phyloP scores from a whole-genome alignment of 257 asterid genomes.

The Fraxinus excelsior region DNA sequence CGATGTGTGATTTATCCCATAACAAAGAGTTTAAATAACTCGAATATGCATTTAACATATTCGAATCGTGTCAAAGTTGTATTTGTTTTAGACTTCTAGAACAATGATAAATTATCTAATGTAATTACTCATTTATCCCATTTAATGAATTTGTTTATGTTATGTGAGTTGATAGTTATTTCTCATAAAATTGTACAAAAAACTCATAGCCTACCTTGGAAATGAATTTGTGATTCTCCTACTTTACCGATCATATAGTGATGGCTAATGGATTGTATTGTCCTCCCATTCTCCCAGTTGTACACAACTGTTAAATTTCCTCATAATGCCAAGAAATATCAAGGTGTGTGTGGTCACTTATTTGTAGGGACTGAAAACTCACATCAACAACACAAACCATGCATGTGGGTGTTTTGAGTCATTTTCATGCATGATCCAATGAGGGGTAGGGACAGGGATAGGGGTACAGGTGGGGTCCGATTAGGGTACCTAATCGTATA shows the following conservation, averaged over 20 bases:
- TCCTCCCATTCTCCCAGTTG: conserved; percentile 3
- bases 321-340: background rate
- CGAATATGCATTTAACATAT: too few relatives aligned
- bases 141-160: background rate
- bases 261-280: background rate
- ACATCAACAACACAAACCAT: conserved; percentile 16
- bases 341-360: conserved; percentile 26
- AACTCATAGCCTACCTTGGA: background rate
- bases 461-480: background rate
- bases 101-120: background rate
- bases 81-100: background rate
- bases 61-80: background rate
- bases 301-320: conserved; percentile 12
- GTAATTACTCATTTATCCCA: background rate
- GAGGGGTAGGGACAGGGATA: background rate
- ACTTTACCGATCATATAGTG: conserved; percentile 13
- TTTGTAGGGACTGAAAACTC: conserved; percentile 16
- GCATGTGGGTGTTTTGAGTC: conserved; percentile 55
- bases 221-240: background rate
- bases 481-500: background rate
- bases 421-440: conserved; percentile 33
- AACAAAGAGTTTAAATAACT: too few relatives aligned
- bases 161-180: background rate
- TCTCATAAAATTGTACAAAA: background rate
- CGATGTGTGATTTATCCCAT: too few relatives aligned